Conservation (phyloP, 768 basidiomycete genomes). For the Tylopilus sp. region DNA sequence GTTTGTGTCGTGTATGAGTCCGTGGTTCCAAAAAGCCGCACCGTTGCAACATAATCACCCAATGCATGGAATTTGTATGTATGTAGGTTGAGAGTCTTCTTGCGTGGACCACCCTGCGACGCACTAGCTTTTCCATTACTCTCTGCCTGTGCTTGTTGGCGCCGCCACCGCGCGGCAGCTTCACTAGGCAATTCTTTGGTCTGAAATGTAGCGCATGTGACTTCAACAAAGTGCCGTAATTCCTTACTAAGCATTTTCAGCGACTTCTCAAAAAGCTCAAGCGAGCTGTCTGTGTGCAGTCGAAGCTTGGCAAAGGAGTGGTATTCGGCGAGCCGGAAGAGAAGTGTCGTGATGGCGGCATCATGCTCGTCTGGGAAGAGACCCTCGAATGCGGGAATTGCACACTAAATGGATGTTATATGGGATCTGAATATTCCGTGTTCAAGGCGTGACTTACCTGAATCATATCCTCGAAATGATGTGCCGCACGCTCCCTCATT, state of each 20-base stretch:
- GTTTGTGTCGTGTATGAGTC: background rate
- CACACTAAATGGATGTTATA: too few relatives aligned
- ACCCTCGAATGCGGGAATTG: slow-evolving; percentile 32
- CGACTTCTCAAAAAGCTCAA: background rate
- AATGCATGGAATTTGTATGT: background rate
- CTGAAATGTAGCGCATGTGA: background rate
- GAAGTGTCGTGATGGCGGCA: slow-evolving; percentile 12
- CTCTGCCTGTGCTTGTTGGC: too few relatives aligned
- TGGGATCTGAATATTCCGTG: too few relatives aligned
- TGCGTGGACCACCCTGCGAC: background rate
- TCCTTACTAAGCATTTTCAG: background rate
- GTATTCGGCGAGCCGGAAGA: slow-evolving; percentile 19
- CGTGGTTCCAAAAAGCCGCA: background rate
- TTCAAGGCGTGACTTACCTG: too few relatives aligned
- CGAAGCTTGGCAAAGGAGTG: background rate
- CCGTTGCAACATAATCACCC: background rate
- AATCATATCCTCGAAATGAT: slow-evolving; percentile 43
- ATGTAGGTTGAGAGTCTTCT: background rate
- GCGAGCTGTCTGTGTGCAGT: background rate
- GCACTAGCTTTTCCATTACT: too few relatives aligned
- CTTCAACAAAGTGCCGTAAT: background rate
- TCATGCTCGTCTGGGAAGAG: slow-evolving; percentile 28
- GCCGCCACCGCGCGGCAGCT: background rate
- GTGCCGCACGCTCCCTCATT: slow-evolving; percentile 35
- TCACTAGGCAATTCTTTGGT: background rate